Evolutionary conservation across 202 grass and related monocot genomes (phyloP).

Genomic region (Bolboschoenoplectus hybrid): DNA sequence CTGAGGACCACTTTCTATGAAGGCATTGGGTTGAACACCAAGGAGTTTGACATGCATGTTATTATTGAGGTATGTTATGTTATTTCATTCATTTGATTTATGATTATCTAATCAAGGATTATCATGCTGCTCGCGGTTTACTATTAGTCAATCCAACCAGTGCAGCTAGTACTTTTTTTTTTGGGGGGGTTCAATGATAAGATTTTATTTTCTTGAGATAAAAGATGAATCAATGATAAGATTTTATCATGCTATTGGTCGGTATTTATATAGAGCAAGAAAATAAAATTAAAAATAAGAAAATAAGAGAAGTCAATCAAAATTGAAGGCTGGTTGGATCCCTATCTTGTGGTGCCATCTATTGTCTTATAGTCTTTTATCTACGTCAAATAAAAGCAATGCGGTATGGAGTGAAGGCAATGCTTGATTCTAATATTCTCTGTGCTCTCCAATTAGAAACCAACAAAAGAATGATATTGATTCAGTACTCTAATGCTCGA

Average conservation of each 20-base stretch:
- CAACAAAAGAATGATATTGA: neutral
- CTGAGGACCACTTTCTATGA: constrained; percentile 82
- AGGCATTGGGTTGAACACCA: constrained; percentile 89
- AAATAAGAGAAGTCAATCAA: neutral
- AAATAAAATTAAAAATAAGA: neutral
- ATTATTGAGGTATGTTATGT: constrained; percentile 76
- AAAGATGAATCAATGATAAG: neutral
- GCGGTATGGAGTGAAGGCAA: constrained; percentile 13
- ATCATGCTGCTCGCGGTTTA: neutral
- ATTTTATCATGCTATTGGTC: neutral
- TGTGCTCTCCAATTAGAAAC: constrained; percentile 13
- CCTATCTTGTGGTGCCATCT: neutral
- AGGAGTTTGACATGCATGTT: constrained; percentile 99
- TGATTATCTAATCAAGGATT: constrained; percentile 5
- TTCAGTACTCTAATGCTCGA: constrained; percentile 26
- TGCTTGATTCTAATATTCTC: neutral
- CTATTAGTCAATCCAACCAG: neutral
- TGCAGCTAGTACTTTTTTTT: neutral
- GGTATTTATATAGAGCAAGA: neutral
- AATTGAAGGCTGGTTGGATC: neutral
- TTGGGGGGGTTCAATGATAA: neutral
- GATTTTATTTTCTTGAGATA: neutral
- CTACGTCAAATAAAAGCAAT: too few species aligned
- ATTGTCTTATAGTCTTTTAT: neutral
- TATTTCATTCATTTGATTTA: neutral